A percentile compares a stretch with the other conserved stretches of the same genome.
Evolutionary conservation across 495 filamentous ascomycete species (phyloP).

Genomic region (Tuber umbilicatum): DNA sequence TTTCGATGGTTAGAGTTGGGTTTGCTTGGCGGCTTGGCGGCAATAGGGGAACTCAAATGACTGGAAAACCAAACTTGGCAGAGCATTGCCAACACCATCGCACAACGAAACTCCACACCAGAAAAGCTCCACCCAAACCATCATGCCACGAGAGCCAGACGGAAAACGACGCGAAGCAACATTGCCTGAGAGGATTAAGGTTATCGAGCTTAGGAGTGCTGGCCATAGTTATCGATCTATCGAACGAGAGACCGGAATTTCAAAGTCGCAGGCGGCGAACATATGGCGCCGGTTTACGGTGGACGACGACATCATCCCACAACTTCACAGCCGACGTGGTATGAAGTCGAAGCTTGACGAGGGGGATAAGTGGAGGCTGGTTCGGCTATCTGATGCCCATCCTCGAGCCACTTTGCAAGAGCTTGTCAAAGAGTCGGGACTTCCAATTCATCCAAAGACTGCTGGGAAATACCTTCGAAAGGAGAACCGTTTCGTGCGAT

Average conservation of each 20-base stretch:
- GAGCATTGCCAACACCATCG: not conserved
- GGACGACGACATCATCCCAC: not conserved
- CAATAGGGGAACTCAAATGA: not conserved
- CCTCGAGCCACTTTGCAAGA: slow-evolving; percentile 7
- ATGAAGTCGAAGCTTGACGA: slow-evolving; percentile 5
- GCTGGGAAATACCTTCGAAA: slow-evolving; percentile 7
- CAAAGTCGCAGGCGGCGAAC: slow-evolving; percentile 13
- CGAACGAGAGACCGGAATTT: not conserved
- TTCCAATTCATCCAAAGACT: slow-evolving; percentile 5
- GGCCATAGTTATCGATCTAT: slow-evolving; percentile 9
- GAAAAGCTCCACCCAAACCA: not conserved
- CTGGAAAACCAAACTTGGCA: not conserved
- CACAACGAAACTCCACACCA: not conserved
- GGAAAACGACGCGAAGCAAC: slow-evolving; percentile 9
- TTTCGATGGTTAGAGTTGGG: not conserved
- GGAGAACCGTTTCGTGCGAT: not conserved
- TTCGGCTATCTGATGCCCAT: slow-evolving; percentile 4
- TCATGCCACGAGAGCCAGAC: slow-evolving; percentile 12
- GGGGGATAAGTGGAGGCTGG: not conserved
- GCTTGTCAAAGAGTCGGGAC: slow-evolving; percentile 1
- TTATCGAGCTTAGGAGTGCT: not conserved
- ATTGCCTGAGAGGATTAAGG: not conserved
- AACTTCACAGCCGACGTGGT: not conserved
- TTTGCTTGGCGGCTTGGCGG: not conserved
- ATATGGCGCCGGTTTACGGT: not conserved